These are phyloP conservation scores for Fremontodendron californicum DNA, from an alignment of 345 rosid genomes.

Conservation along the genomic window DNA sequence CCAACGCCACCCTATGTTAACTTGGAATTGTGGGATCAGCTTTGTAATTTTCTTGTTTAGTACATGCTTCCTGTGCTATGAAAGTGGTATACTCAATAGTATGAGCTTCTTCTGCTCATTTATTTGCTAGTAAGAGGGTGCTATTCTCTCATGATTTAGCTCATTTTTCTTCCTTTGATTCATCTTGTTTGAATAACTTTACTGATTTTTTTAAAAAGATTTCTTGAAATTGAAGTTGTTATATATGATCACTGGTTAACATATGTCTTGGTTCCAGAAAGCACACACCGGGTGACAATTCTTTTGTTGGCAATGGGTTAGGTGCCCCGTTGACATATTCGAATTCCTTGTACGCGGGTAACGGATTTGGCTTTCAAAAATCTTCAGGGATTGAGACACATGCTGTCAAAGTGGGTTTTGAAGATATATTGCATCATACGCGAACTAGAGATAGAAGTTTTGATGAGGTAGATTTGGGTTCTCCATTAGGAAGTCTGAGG, in stretches of 20 bases:
- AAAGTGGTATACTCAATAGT: neutral
- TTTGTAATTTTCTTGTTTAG: neutral
- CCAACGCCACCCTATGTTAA: neutral
- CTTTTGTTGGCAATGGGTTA: constrained; percentile 51
- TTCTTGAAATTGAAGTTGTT: constrained; percentile 17
- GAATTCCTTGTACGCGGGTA: constrained; percentile 35
- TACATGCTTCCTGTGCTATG: neutral
- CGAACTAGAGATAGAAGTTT: constrained; percentile 32
- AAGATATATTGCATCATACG: constrained; percentile 39
- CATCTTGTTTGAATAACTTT: constrained; percentile 4
- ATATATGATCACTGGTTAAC: constrained; percentile 28
- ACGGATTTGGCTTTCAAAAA: constrained; percentile 45
- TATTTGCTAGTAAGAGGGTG: neutral
- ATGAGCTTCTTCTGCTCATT: neutral
- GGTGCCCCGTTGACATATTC: constrained; percentile 48
- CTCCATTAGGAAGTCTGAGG: constrained; percentile 44
- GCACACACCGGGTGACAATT: constrained; percentile 44
- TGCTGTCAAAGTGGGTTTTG: constrained; percentile 37
- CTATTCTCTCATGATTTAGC: neutral
- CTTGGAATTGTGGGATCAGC: neutral
- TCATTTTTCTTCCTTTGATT: neutral
- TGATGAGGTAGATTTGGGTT: constrained; percentile 44
- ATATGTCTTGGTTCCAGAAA: constrained; percentile 53
- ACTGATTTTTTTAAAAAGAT: neutral
- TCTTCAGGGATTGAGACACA: constrained; percentile 39